Percentiles rank a stretch among this genome's conserved stretches.
phyloP scores from a whole-genome alignment of 345 rosid species.

The Trapa bicornis region DNA sequence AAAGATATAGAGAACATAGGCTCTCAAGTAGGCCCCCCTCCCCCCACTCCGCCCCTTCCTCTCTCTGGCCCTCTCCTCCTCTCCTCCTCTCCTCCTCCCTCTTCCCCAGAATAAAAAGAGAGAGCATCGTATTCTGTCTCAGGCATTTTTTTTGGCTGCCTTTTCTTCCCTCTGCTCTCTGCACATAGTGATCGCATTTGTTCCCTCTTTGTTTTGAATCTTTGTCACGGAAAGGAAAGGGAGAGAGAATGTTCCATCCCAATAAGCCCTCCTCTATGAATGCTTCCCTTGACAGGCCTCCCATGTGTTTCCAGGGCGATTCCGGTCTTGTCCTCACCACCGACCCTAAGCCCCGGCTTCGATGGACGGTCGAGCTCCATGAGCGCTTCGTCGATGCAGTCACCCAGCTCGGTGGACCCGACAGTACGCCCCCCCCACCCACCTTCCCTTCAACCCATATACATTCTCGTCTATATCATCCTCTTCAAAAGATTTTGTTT shows the following conservation, averaged over 20 bases:
- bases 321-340: constrained; percentile 99
- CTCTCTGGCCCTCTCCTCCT: background rate
- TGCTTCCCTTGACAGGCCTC: constrained; percentile 62
- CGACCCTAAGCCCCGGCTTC: constrained; percentile 98
- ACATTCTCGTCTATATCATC: too few relatives aligned
- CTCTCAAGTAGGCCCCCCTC: background rate
- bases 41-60: background rate
- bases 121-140: constrained; percentile 29
- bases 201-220: constrained; percentile 41
- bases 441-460: too few relatives aligned
- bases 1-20: background rate
- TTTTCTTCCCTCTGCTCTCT: constrained; percentile 17
- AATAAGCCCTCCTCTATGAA: constrained; percentile 91
- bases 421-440: constrained; percentile 30
- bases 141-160: constrained; percentile 24
- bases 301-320: constrained; percentile 96
- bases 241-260: constrained; percentile 68
- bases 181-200: constrained; percentile 48
- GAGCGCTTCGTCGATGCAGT: constrained; percentile 99
- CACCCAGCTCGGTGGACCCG: constrained; percentile 97
- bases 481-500: background rate
- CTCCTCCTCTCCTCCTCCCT: background rate
- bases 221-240: constrained; percentile 19
- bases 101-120: constrained; percentile 5
- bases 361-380: constrained; percentile 99